Percentiles rank a stretch among this genome's conserved stretches.
phyloP scores from a whole-genome alignment of 148 eudicot genomes.

The Silene latifolia region DNA sequence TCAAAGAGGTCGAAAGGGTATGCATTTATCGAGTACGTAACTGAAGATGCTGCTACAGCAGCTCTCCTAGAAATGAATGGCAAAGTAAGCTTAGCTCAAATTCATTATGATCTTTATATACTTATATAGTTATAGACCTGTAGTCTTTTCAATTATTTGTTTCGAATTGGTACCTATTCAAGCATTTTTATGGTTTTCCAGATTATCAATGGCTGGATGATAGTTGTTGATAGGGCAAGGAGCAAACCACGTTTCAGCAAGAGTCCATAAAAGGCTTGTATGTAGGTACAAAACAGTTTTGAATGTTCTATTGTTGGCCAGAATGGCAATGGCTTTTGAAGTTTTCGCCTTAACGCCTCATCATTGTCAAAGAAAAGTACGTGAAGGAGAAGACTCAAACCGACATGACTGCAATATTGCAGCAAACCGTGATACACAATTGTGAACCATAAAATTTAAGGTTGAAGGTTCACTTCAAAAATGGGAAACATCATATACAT shows the following conservation, averaged over 20 bases:
- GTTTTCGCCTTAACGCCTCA: neutral
- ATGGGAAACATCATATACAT: no score
- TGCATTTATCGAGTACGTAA: constrained; percentile 77
- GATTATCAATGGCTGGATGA: constrained; percentile 43
- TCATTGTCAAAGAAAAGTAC: neutral
- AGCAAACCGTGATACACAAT: no score
- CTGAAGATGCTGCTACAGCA: constrained; percentile 64
- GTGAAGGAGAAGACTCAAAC: no score
- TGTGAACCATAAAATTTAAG: no score
- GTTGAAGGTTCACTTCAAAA: no score
- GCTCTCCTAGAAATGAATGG: constrained; percentile 94
- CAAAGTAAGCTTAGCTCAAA: constrained; percentile 45
- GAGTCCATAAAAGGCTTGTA: neutral
- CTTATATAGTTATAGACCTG: no score
- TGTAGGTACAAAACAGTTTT: neutral
- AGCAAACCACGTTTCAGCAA: neutral
- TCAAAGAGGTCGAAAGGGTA: constrained; percentile 93
- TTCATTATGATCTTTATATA: neutral
- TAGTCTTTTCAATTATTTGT: neutral
- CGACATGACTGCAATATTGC: no score
- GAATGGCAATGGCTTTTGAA: neutral
- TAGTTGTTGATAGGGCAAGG: constrained; percentile 13
- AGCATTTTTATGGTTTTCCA: neutral
- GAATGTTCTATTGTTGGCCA: neutral
- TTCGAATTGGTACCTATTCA: neutral